phyloP scores from a whole-genome alignment of 106 monocot species.

The Acorus gramineus region DNA sequence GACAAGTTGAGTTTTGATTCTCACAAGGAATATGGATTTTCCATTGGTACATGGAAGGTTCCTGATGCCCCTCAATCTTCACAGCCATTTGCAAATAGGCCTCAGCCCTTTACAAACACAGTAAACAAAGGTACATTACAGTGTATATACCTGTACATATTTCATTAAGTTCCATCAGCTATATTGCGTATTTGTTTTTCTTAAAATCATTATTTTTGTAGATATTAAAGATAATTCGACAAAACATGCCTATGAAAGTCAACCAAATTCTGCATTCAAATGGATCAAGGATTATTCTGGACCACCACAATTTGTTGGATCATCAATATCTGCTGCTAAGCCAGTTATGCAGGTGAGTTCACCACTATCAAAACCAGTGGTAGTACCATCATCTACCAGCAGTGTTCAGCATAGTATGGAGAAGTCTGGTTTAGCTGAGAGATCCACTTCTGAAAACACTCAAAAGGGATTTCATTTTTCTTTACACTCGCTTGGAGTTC shows the following conservation, averaged over 20 bases:
- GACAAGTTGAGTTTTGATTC: constrained; percentile 37
- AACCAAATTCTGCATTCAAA: constrained; percentile 32
- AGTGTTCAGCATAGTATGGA: constrained; percentile 10
- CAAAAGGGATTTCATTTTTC: background rate
- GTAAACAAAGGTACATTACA: constrained; percentile 31
- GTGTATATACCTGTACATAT: background rate
- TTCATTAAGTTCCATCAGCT: background rate
- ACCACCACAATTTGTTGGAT: constrained; percentile 13
- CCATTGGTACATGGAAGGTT: constrained; percentile 9
- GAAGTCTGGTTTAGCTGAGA: constrained; percentile 12
- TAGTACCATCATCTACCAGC: constrained; percentile 9
- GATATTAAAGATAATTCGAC: constrained; percentile 23
- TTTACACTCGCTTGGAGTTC: constrained; percentile 1
- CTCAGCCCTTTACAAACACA: constrained; percentile 5
- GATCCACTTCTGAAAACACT: constrained; percentile 1
- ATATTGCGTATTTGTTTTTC: background rate
- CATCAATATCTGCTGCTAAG: constrained; percentile 6
- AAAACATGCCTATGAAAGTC: constrained; percentile 20
- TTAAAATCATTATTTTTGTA: constrained; percentile 2
- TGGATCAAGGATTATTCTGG: constrained; percentile 43
- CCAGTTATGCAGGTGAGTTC: constrained; percentile 3
- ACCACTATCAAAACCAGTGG: constrained; percentile 8
- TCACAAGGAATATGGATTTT: constrained; percentile 15
- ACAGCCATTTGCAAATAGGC: constrained; percentile 18
- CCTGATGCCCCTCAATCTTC: constrained; percentile 4